Evolutionary conservation across 106 monocot genomes (phyloP).

Genomic region (Cymbidium sinense): DNA sequence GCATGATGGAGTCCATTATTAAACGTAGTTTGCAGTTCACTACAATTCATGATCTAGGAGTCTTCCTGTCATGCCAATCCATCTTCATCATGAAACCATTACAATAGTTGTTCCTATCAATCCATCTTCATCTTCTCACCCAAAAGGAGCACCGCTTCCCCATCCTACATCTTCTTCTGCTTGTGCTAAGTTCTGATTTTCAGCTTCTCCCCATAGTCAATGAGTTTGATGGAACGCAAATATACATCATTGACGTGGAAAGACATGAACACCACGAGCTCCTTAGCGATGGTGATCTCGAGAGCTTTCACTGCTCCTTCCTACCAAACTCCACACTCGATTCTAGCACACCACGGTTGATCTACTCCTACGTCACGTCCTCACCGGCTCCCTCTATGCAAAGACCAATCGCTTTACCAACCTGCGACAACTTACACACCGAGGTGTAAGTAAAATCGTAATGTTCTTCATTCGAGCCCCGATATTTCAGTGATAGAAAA

Average conservation of each 20-base stretch:
- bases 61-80: too few relatives aligned
- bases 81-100: too few relatives aligned
- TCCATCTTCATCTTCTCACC: too few relatives aligned
- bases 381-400: conserved; percentile 17
- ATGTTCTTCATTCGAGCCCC: too few relatives aligned
- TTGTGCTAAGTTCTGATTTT: not conserved
- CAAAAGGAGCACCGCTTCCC: too few relatives aligned
- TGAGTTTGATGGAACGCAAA: not conserved
- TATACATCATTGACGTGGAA: conserved; percentile 1
- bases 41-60: too few relatives aligned
- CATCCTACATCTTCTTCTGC: not conserved
- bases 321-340: conserved; percentile 9
- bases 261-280: not conserved
- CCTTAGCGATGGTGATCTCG: not conserved
- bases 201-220: not conserved
- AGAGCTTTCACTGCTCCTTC: conserved; percentile 27
- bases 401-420: not conserved
- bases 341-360: not conserved
- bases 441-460: too few relatives aligned
- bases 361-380: conserved; percentile 22
- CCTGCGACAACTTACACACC: conserved; percentile 30
- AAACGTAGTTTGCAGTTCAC: too few relatives aligned
- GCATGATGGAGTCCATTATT: too few relatives aligned
- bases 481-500: too few relatives aligned
- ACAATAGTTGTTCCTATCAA: too few relatives aligned